Evolutionary conservation across 345 rosid genomes (phyloP).

Genomic region (Clarkia xantiana): DNA sequence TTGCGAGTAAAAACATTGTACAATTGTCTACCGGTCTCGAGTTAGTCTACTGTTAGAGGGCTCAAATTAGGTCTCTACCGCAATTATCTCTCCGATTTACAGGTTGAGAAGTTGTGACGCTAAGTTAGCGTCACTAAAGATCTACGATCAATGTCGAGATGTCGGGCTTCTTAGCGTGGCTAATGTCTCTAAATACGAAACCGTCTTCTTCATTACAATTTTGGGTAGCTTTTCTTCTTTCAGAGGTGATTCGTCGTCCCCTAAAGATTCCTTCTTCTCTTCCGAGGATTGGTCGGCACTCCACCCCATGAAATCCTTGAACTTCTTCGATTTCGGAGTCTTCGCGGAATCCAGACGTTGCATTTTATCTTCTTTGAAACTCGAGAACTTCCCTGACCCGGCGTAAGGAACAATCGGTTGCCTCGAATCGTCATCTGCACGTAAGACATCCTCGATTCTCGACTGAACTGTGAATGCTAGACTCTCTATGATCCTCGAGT

Average conservation of each 20-base stretch:
- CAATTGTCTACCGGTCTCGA: no score
- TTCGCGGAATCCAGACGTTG: constrained; percentile 21
- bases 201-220: no score
- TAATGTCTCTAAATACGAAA: constrained; percentile 12
- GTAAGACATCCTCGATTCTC: constrained; percentile 62
- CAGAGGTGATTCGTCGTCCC: no score
- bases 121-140: no score
- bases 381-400: neutral
- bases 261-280: no score
- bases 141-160: constrained; percentile 28
- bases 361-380: constrained; percentile 6
- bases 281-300: constrained; percentile 20
- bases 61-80: no score
- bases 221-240: no score
- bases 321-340: constrained; percentile 21
- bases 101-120: no score
- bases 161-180: constrained; percentile 68
- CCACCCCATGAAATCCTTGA: constrained; percentile 79
- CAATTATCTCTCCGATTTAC: no score
- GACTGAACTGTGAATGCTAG: constrained; percentile 75
- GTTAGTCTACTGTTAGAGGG: no score
- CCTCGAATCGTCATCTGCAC: constrained; percentile 37
- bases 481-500: constrained; percentile 77
- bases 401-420: constrained; percentile 21
- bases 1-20: no score